These are phyloP conservation scores for Yamadazyma triangularis DNA, from an alignment of 1,139 yeast species.

Conservation along the genomic window DNA sequence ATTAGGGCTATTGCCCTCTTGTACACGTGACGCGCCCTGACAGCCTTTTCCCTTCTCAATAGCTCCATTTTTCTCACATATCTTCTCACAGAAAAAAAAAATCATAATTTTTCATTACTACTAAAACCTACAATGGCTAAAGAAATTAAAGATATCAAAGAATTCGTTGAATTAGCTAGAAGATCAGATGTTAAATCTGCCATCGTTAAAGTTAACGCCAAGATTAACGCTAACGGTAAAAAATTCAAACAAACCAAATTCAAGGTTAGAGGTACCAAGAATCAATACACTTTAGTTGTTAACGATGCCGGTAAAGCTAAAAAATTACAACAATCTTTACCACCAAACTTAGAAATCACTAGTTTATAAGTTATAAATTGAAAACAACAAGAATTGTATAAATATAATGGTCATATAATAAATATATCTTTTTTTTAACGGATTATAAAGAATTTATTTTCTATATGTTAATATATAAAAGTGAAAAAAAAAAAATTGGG, in stretches of 20 bases:
- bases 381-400: constrained; percentile 15
- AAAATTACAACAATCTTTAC: constrained; percentile 97
- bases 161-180: constrained; percentile 96
- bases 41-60: neutral
- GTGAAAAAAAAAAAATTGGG: neutral
- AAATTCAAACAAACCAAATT: constrained; percentile 91
- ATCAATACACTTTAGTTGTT: constrained; percentile 94
- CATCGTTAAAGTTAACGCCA: constrained; percentile 86
- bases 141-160: constrained; percentile 95
- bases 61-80: neutral
- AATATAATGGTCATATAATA: constrained; percentile 1
- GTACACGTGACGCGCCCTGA: constrained; percentile 1
- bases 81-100: neutral
- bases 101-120: constrained; percentile 3
- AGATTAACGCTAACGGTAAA: constrained; percentile 81
- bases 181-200: constrained; percentile 95
- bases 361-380: constrained; percentile 42
- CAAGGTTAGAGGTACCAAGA: constrained; percentile 96
- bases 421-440: constrained; percentile 10
- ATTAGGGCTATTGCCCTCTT: constrained; percentile 11
- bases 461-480: constrained; percentile 2
- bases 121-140: constrained; percentile 8
- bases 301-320: constrained; percentile 97
- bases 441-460: constrained; percentile 3
- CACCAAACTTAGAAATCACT: constrained; percentile 86